Percentiles rank a stretch among this genome's conserved stretches.
phyloP scores from a whole-genome alignment of 1,284 basidiomycete species.

The Tilletia caries region DNA sequence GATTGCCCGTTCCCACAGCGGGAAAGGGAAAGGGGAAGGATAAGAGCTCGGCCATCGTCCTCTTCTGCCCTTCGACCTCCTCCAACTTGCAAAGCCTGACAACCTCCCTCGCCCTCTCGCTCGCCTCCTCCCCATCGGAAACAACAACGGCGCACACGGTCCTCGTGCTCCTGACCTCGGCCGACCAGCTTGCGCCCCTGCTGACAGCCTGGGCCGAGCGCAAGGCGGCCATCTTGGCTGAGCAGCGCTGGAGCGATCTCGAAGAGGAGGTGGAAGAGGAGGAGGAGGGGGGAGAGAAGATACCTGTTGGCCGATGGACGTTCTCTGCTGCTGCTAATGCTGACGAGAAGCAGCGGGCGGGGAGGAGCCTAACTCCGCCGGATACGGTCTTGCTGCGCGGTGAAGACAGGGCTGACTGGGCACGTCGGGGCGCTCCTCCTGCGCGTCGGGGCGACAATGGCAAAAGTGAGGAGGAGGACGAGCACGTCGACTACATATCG shows the following conservation, averaged over 20 bases:
- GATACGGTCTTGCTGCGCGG: neutral
- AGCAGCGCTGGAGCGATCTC: neutral
- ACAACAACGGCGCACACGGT: neutral
- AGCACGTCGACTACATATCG: neutral
- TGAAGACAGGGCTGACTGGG: too few species aligned
- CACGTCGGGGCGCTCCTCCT: too few species aligned
- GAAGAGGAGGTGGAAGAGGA: neutral
- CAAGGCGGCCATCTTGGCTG: neutral
- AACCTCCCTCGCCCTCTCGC: neutral
- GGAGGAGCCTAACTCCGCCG: neutral
- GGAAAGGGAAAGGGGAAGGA: neutral
- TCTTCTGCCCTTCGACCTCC: neutral
- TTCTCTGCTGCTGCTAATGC: neutral
- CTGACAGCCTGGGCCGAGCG: conserved; percentile 6
- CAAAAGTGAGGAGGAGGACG: neutral
- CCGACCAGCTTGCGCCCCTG: neutral
- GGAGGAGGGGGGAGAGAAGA: neutral
- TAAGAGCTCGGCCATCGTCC: neutral
- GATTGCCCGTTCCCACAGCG: too few species aligned
- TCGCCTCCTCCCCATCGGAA: neutral
- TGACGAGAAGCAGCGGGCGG: neutral
- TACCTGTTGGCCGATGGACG: neutral
- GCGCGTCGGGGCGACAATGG: too few species aligned
- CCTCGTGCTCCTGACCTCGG: neutral
- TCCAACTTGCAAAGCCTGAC: neutral